phyloP scores from a whole-genome alignment of 306 rosid species.

The Dicorynia guianensis region DNA sequence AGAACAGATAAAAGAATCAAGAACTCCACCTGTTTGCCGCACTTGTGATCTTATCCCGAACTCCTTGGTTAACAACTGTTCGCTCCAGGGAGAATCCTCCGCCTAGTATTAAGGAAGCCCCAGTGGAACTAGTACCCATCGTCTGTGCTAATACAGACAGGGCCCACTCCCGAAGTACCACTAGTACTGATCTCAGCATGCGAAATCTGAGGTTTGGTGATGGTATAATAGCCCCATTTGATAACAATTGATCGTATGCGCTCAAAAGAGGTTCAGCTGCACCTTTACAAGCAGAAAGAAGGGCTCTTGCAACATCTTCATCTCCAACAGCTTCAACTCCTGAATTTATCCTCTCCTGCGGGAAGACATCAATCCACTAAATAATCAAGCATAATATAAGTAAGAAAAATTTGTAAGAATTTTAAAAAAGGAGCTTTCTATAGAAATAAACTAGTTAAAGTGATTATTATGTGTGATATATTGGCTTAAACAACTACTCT shows the following conservation, averaged over 20 bases:
- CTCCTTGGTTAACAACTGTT: conserved; percentile 76
- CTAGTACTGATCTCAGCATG: conserved; percentile 88
- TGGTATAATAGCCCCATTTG: conserved; percentile 86
- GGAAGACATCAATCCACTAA: conserved; percentile 31
- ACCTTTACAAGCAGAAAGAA: conserved; percentile 92
- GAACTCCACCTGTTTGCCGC: conserved; percentile 81
- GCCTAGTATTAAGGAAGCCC: conserved; percentile 72
- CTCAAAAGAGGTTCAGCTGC: conserved; percentile 93
- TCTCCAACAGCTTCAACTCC: conserved; percentile 88
- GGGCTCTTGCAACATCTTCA: conserved; percentile 93
- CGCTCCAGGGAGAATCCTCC: conserved; percentile 83
- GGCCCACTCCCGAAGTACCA: conserved; percentile 92
- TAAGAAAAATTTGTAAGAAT: too few species aligned
- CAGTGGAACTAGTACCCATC: conserved; percentile 66
- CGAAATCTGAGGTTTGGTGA: conserved; percentile 88
- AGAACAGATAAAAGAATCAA: conserved; percentile 26
- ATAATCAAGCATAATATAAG: not conserved
- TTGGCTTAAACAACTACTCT: too few species aligned
- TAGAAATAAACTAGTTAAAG: too few species aligned
- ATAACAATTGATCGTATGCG: conserved; percentile 84
- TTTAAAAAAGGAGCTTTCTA: too few species aligned
- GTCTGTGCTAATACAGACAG: conserved; percentile 83
- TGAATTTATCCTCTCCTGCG: conserved; percentile 81
- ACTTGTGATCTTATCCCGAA: conserved; percentile 91
- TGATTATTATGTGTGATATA: too few species aligned